A percentile compares a stretch with the other conserved stretches of the same genome.
These are phyloP conservation scores for Alternaria brassicae DNA, from an alignment of 2,329 filamentous ascomycete species.

Conservation along the genomic window DNA sequence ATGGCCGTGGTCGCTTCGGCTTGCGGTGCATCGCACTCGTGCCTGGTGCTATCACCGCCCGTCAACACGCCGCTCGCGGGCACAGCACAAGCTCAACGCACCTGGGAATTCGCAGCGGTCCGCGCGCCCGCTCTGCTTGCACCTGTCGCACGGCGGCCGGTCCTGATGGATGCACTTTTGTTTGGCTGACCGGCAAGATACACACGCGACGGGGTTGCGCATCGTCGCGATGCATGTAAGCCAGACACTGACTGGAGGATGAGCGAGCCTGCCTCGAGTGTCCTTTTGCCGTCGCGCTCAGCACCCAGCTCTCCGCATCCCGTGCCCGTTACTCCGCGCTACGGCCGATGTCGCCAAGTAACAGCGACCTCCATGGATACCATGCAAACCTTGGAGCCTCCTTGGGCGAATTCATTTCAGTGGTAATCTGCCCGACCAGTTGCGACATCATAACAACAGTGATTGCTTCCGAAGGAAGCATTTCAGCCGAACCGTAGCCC, in stretches of 20 bases:
- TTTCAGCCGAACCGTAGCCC: too few species aligned
- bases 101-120: conserved; percentile 37
- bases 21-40: conserved; percentile 48
- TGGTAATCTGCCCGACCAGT: too few species aligned
- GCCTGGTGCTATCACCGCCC: conserved; percentile 41
- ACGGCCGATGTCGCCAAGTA: background rate
- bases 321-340: conserved; percentile 6
- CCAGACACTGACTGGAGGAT: background rate
- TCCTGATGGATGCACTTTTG: conserved; percentile 52
- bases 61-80: background rate
- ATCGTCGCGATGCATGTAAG: conserved; percentile 24
- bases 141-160: conserved; percentile 49
- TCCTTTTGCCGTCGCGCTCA: conserved; percentile 1
- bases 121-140: conserved; percentile 43
- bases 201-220: conserved; percentile 51
- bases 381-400: background rate
- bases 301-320: conserved; percentile 7
- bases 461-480: too few species aligned
- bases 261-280: background rate
- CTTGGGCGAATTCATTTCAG: too few species aligned
- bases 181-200: conserved; percentile 50
- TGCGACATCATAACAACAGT: too few species aligned
- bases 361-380: background rate
- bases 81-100: background rate
- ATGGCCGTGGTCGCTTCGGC: conserved; percentile 47